Evolutionary conservation across 345 rosid species (phyloP), one percentile per base, ranked within the genome.

Genomic region (Gossypium herbaceum): DNA sequence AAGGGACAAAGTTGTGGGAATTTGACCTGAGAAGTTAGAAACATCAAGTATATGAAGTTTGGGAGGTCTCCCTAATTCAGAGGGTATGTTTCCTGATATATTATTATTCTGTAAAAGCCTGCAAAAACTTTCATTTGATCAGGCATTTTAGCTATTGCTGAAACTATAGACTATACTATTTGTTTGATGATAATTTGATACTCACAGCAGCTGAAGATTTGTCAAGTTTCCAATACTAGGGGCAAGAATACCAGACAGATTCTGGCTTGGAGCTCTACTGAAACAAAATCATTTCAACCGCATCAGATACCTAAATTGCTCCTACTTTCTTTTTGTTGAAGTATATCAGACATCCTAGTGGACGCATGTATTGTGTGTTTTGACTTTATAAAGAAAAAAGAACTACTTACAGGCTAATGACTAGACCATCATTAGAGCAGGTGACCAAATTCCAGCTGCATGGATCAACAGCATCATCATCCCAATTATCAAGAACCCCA

Each of bases 211-310:
- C 80, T 91, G 93, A 65, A 95, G 92, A 84, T 88, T 81, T 80
- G 91, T 88, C 87, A 95, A 81, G 85, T 93, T 93, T 27, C 90
- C 89, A 51, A 95, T 83, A 78, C 89, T 88, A 10, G 91, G 85
- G 48, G 90, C 73, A 75, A 95, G 91, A 67, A 82, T 79, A 58
- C 99, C 97, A 69, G 93, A 88, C 29, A 95, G 81, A 76, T 81
- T 76, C 81, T 91, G 98, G 85, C 97, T 90, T 39, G 95, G 98
- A 77, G 90, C 93, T 77, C 85, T 90, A 74, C 99, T 93, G 88
- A 74, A 84, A 66, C 74, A 19, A 78, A 79, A 75, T 24, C 54
- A 74, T 20, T 27, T 27, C 4, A 27, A 27, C 4, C 29, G 3
- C 29, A 27, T 27, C 29, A 27, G 3, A 27, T 27, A 27, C 29